Evolutionary conservation across 176 grass and related monocot species (phyloP), one percentile per base, ranked within the genome.

Genomic region (Zoysia pacifica): DNA sequence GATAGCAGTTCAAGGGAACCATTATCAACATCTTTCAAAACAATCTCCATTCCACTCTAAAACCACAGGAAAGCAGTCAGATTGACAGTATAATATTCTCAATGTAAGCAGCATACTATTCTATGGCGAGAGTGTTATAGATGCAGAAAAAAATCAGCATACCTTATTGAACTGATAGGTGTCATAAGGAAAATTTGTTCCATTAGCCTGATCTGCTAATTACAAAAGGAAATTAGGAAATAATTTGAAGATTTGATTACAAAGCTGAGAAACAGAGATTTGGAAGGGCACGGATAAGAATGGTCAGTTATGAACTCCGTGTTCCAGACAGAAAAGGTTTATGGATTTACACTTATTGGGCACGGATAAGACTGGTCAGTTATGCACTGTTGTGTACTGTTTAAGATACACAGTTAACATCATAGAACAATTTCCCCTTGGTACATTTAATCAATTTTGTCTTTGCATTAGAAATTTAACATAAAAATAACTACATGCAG

Each of bases 11-110:
- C 79, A 70, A 81, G 47, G 43, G 82, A 80, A 78, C 49, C 71
- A 65, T 84, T 79, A 55, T 82, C 55, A 9, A 43, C 82, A 14
- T 88, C 87, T 75, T 87, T 85, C 48, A 74, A 41, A 50, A 81
- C 76, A 61, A 88, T 75, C 46, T 88, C 86, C 12, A 83, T 87
- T 83, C 39, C 75, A 12, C 69, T 82, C 88, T 91, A 78, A 45
- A 15, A 55, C 40, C 76, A 77, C 6, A 46, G 13, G 52, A 75
- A 68, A 72, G 19, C 54, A 59, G 15, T 84, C 36, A 67, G 15
- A 7, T 65, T 61, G 19, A 58, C 55, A 3, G 8, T 66, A 67
- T 43, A 19, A 65, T 51, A 15, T 47, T 54, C 39, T 54, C 35
- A 47, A 38, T 39, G 63, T 48, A 61, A 78, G 9, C 15, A 81